Base-by-base conservation (phyloP, 139 green algal species). In the Chlorella vulgaris region DNA sequence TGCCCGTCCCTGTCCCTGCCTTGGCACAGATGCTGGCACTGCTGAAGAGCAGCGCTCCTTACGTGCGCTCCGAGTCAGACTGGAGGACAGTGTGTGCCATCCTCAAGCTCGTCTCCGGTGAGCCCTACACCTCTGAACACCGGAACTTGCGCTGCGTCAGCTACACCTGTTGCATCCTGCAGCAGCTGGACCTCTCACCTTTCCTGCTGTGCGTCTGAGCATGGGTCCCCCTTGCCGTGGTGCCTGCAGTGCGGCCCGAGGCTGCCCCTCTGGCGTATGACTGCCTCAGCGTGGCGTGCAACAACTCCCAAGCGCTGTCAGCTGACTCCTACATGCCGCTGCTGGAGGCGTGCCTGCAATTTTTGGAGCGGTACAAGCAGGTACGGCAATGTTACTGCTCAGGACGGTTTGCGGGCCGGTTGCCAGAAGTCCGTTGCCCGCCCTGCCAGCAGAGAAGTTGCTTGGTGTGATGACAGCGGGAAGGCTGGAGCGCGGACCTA, bases 31-130 rank as follows among this genome's bases (percentile, higher is more conserved):
- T 94, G 77, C 80, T 93, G 55, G 65, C 65, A 10, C 80, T 96
- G 74, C 85, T 96, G 62, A 85, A 89, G 51, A 69, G 76, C 38
- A 93, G 90, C 33, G 91, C 92, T 1, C 83, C 85, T 0, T 94
- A 94, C 84, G 93, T 97, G 35, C 87, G 88, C 39, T 91, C 85
- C 15, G 88, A 92, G 61, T 85, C 87, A 60, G 91, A 91, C 29
- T 98, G 95, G 95, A 84, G 91, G 29, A 96, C 92, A 28, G 87
- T 98, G 5, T 93, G 89, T 74, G 83, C 85, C 33, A 87, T 98
- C 24, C 88, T 98, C 66, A 92, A 89, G 61, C 92, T 95, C 76
- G 94, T 91, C 26, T 87, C 76, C 15, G 70, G 70, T 66, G 51
- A 5, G n/a, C n/a, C n/a, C n/a, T n/a, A n/a, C n/a, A n/a, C n/a